Conservation (phyloP, 106 monocot genomes). For the Dactylorhiza incarnata region DNA sequence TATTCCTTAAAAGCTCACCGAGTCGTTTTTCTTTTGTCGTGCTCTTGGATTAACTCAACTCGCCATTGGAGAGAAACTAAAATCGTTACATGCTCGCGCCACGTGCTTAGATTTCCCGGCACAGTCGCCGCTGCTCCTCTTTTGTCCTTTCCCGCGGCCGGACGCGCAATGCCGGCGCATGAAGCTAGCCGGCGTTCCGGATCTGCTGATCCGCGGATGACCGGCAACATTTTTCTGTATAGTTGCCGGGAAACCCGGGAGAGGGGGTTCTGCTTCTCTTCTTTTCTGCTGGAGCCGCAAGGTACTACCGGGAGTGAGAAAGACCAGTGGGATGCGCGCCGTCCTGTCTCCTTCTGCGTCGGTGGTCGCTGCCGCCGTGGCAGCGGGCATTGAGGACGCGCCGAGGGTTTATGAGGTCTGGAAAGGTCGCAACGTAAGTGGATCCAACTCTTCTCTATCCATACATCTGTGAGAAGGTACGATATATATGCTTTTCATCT, state of each 20-base stretch:
- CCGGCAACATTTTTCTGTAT: background rate
- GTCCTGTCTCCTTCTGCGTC: constrained; percentile 12
- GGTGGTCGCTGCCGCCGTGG: background rate
- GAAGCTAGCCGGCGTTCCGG: background rate
- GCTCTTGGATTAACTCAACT: no score
- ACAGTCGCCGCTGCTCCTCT: no score
- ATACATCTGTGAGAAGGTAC: background rate
- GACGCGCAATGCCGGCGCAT: no score
- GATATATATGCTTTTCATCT: background rate
- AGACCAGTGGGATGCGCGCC: constrained; percentile 20
- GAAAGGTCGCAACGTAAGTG: constrained; percentile 78
- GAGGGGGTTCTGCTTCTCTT: background rate
- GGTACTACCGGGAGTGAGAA: background rate
- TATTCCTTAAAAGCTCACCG: no score
- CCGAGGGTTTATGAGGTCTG: constrained; percentile 68
- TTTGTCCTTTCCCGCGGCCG: no score
- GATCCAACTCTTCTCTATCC: background rate
- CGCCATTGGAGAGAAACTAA: no score
- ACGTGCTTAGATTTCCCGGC: no score
- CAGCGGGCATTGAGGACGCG: constrained; percentile 12
- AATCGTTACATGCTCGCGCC: no score
- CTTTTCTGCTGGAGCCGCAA: background rate
- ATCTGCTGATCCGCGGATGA: background rate
- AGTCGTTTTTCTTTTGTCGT: no score
- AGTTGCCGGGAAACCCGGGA: background rate